Evolutionary conservation across 139 green algal species (phyloP).

Genomic region (Coelastrella sp.): DNA sequence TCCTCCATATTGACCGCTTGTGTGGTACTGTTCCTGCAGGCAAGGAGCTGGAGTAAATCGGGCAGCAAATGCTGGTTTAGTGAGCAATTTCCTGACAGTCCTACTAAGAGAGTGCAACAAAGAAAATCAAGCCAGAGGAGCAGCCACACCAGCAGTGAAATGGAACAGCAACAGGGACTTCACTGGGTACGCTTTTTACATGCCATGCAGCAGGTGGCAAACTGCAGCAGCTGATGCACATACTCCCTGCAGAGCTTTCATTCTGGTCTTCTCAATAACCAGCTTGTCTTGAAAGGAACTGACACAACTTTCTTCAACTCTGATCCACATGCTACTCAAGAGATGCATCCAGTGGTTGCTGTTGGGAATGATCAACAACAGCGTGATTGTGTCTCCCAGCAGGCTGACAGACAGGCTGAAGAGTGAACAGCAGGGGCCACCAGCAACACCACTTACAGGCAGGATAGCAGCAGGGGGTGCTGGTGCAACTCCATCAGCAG

Average conservation of each 20-base stretch:
- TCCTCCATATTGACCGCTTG: background rate
- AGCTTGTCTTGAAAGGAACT: too few relatives aligned
- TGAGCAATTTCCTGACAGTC: background rate
- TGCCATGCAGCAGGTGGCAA: background rate
- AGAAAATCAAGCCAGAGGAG: conserved; percentile 25
- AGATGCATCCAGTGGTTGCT: too few relatives aligned
- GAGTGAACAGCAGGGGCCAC: background rate
- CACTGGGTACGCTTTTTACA: background rate
- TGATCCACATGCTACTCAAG: too few relatives aligned
- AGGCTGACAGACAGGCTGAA: conserved; percentile 10
- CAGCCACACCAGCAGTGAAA: conserved; percentile 11
- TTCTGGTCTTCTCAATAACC: background rate
- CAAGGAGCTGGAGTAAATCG: background rate
- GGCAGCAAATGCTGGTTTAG: background rate
- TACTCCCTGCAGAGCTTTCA: background rate
- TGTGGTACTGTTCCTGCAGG: background rate
- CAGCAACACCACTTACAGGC: conserved; percentile 32
- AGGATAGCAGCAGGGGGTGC: conserved; percentile 16
- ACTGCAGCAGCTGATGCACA: conserved; percentile 1
- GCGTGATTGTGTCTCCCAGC: background rate
- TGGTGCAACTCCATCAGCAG: background rate
- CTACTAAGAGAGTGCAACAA: conserved; percentile 24
- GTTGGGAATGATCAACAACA: background rate
- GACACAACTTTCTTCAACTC: too few relatives aligned
- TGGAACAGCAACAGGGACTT: background rate